Percentiles rank a stretch among this genome's conserved stretches.
phyloP scores from a whole-genome alignment of 768 basidiomycete genomes.

The Gymnopilus dilepis region DNA sequence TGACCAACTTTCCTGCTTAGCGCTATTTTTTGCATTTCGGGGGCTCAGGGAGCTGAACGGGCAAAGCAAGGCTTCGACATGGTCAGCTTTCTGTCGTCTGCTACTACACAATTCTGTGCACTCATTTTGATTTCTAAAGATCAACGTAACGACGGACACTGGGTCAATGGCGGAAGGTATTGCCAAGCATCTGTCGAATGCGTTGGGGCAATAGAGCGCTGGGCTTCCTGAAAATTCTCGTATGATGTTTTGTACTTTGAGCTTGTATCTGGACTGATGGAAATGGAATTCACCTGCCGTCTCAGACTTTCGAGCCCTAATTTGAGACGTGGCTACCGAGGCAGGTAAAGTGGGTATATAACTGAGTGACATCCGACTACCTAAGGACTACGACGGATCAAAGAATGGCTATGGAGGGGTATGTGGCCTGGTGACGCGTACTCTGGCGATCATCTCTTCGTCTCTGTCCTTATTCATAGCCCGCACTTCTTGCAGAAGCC shows the following conservation, averaged over 20 bases:
- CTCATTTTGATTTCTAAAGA: conserved; percentile 35
- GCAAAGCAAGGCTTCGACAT: conserved; percentile 36
- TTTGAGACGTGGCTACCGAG: too few relatives aligned
- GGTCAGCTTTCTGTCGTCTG: conserved; percentile 17
- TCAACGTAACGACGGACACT: conserved; percentile 52
- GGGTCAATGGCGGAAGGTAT: conserved; percentile 48
- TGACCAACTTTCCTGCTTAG: conserved; percentile 8
- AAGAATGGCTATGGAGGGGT: conserved; percentile 7
- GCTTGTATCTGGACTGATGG: too few relatives aligned
- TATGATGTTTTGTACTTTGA: background rate
- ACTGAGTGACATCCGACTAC: too few relatives aligned
- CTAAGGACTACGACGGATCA: too few relatives aligned
- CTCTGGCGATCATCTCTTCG: conserved; percentile 39
- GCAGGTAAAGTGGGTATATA: too few relatives aligned
- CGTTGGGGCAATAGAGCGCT: conserved; percentile 1
- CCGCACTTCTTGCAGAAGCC: conserved; percentile 61
- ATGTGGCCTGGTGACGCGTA: conserved; percentile 21
- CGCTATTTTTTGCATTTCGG: conserved; percentile 35
- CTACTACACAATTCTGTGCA: background rate
- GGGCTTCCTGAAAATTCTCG: too few relatives aligned
- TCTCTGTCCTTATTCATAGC: conserved; percentile 52
- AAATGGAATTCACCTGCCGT: too few relatives aligned
- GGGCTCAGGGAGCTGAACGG: conserved; percentile 30
- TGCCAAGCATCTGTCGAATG: conserved; percentile 29
- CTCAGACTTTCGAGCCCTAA: too few relatives aligned